Conservation (phyloP, 2,329 filamentous ascomycete species). For the Fusarium fracticaudum region DNA sequence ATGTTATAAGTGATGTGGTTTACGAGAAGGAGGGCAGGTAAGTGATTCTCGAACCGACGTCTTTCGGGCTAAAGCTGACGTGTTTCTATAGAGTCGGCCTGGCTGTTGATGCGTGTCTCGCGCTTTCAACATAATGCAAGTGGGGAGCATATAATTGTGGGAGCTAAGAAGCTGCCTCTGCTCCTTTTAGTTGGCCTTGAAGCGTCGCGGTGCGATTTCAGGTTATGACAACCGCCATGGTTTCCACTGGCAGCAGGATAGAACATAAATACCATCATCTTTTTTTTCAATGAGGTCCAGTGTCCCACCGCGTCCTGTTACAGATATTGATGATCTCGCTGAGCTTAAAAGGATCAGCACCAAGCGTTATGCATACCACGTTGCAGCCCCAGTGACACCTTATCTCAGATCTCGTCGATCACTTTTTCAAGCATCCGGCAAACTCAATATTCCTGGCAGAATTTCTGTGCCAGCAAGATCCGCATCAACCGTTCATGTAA, state of each 20-base stretch:
- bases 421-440: background rate
- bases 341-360: background rate
- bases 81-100: slow-evolving; percentile 71
- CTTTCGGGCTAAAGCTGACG: slow-evolving; percentile 1
- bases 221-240: background rate
- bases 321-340: background rate
- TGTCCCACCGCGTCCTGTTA: background rate
- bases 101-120: slow-evolving; percentile 87
- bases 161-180: background rate
- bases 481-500: background rate
- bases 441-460: background rate
- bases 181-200: background rate
- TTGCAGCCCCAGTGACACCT: background rate
- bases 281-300: background rate
- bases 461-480: background rate
- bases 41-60: slow-evolving; percentile 49
- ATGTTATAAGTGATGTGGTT: slow-evolving; percentile 96
- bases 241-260: slow-evolving; percentile 10
- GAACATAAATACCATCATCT: slow-evolving; percentile 30
- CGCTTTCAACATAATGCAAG: slow-evolving; percentile 61
- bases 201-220: background rate
- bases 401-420: slow-evolving; percentile 2
- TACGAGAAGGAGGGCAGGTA: slow-evolving; percentile 93
- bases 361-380: background rate
- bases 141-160: background rate